phyloP scores from a whole-genome alignment of 352 stramenopile genomes.

The Pythium angustatum region DNA sequence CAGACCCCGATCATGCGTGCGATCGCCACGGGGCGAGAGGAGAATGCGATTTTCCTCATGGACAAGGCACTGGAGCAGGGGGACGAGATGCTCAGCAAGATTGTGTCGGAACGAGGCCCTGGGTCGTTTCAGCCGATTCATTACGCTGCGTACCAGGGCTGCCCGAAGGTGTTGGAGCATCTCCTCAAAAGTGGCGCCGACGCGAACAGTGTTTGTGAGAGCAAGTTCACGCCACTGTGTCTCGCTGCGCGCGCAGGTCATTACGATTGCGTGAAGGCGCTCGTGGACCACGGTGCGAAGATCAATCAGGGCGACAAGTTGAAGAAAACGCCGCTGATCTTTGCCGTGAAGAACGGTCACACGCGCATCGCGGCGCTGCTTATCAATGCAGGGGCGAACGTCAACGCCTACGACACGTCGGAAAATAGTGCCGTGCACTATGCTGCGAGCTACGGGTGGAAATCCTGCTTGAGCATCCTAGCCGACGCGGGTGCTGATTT shows the following conservation, averaged over 20 bases:
- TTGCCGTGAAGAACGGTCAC: slow-evolving; percentile 78
- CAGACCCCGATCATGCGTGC: slow-evolving; percentile 70
- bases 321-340: slow-evolving; percentile 77
- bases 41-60: slow-evolving; percentile 62
- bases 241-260: slow-evolving; percentile 61
- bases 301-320: slow-evolving; percentile 71
- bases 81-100: slow-evolving; percentile 33
- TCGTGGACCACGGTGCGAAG: slow-evolving; percentile 56
- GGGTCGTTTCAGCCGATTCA: slow-evolving; percentile 62
- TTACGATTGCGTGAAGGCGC: slow-evolving; percentile 49
- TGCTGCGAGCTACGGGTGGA: slow-evolving; percentile 74
- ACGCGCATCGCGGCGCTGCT: slow-evolving; percentile 49
- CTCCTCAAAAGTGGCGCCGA: slow-evolving; percentile 57
- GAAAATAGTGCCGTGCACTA: slow-evolving; percentile 81
- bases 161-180: slow-evolving; percentile 44
- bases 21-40: slow-evolving; percentile 41
- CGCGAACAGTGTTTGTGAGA: slow-evolving; percentile 46
- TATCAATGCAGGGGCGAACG: slow-evolving; percentile 70
- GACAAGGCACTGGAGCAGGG: slow-evolving; percentile 51
- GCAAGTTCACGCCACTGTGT: slow-evolving; percentile 61
- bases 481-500: slow-evolving; percentile 56
- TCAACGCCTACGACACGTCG: slow-evolving; percentile 75
- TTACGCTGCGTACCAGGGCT: slow-evolving; percentile 50
- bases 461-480: slow-evolving; percentile 62
- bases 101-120: slow-evolving; percentile 50